phyloP scores from a whole-genome alignment of 2,329 filamentous ascomycete species.

The Colletotrichum brevisporum region DNA sequence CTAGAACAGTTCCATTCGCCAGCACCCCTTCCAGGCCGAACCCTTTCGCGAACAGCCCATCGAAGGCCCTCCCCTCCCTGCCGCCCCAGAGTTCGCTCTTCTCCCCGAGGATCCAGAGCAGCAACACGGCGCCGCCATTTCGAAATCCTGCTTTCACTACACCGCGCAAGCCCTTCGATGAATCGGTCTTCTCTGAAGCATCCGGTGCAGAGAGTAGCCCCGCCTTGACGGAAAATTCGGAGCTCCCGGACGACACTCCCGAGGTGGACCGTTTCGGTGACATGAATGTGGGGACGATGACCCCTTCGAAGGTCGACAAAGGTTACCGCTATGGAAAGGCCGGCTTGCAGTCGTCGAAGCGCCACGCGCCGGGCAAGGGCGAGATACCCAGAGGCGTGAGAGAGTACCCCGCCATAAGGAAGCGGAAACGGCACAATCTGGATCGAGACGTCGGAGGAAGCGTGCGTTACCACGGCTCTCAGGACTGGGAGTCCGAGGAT shows the following conservation, averaged over 20 bases:
- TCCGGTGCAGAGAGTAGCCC: conserved; percentile 74
- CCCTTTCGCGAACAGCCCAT: conserved; percentile 53
- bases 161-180: conserved; percentile 70
- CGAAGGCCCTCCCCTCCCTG: conserved; percentile 55
- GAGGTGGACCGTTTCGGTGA: conserved; percentile 63
- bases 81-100: conserved; percentile 63
- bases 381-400: conserved; percentile 69
- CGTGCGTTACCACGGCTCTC: conserved; percentile 59
- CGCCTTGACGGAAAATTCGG: conserved; percentile 69
- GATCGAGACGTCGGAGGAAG: conserved; percentile 66
- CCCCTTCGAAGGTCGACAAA: conserved; percentile 63
- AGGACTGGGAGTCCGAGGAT: conserved; percentile 60
- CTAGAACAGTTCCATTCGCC: conserved; percentile 53
- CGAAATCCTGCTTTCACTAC: conserved; percentile 77
- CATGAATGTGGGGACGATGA: conserved; percentile 60
- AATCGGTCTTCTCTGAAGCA: conserved; percentile 66
- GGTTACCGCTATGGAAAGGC: conserved; percentile 60
- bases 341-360: conserved; percentile 55
- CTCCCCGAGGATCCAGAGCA: conserved; percentile 58
- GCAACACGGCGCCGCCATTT: conserved; percentile 65
- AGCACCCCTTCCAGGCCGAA: conserved; percentile 44
- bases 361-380: conserved; percentile 70
- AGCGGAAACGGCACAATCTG: conserved; percentile 66
- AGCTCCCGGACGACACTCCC: conserved; percentile 67
- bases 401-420: conserved; percentile 60